Conservation (phyloP, 108 stramenopile genomes). For the Bacterosira constricta region DNA sequence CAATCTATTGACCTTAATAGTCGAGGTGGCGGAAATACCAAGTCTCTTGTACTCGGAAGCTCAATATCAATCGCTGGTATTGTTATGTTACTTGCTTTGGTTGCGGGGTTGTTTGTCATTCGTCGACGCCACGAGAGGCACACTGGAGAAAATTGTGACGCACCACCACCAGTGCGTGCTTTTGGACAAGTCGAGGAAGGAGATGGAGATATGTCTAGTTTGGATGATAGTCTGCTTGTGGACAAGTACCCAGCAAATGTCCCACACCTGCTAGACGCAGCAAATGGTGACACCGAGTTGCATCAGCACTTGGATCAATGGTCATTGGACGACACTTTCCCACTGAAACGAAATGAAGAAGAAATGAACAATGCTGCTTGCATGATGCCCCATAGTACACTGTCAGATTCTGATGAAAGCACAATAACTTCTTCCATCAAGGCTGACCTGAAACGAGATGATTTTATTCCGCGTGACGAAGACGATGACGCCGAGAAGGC, state of each 20-base stretch:
- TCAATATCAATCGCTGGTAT: conserved; percentile 14
- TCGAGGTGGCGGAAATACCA: neutral
- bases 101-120: conserved; percentile 4
- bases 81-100: conserved; percentile 1
- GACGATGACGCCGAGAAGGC: neutral
- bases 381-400: neutral
- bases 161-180: conserved; percentile 9
- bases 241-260: conserved; percentile 16
- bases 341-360: conserved; percentile 2
- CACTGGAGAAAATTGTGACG: neutral
- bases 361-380: neutral
- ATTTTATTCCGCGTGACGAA: neutral
- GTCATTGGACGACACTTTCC: conserved; percentile 28
- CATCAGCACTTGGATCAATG: conserved; percentile 20
- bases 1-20: neutral
- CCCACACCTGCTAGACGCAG: conserved; percentile 3
- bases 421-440: neutral
- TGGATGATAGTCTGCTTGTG: conserved; percentile 12
- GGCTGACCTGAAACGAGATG: neutral
- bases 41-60: conserved; percentile 8
- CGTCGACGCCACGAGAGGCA: neutral
- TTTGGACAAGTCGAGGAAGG: neutral
- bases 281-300: neutral
- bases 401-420: conserved; percentile 22
- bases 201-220: neutral